A percentile compares a stretch with the other conserved stretches of the same genome.
These are phyloP conservation scores for Ganoderma lucidum DNA, from an alignment of 1,284 basidiomycete genomes.

Conservation along the genomic window DNA sequence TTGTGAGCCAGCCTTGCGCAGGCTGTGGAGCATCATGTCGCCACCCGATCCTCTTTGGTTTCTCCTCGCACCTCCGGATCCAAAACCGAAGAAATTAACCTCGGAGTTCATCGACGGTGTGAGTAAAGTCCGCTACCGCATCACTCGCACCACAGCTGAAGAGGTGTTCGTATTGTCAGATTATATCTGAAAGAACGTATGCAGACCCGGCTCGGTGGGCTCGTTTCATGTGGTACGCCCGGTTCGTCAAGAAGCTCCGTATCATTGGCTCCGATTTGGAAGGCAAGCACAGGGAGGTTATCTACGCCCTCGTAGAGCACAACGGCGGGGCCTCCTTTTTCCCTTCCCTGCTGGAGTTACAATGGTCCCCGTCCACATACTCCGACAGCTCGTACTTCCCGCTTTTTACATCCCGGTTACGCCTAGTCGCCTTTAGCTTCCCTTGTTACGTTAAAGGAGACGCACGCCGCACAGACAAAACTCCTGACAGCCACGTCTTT, in stretches of 20 bases:
- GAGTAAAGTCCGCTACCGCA: no score
- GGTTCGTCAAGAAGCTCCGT: background rate
- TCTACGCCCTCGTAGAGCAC: background rate
- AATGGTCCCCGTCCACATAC: background rate
- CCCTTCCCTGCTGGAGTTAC: background rate
- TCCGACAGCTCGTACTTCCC: background rate
- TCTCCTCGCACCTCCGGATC: no score
- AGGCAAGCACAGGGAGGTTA: background rate
- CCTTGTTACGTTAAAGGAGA: background rate
- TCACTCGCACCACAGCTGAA: no score
- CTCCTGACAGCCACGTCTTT: background rate
- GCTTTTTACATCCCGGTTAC: background rate
- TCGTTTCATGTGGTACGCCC: conserved; percentile 2
- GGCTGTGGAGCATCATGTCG: no score
- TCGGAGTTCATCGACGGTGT: no score
- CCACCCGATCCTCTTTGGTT: no score
- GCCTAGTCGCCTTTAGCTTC: background rate
- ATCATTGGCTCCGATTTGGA: background rate
- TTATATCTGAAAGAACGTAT: background rate
- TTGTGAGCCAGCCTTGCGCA: no score
- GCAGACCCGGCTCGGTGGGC: background rate
- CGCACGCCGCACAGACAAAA: background rate
- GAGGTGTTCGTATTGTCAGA: background rate
- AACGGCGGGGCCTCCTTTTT: background rate
- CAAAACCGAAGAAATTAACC: no score